Base-by-base conservation (phyloP, 208 protist species). In the Zelonia costaricensis region DNA sequence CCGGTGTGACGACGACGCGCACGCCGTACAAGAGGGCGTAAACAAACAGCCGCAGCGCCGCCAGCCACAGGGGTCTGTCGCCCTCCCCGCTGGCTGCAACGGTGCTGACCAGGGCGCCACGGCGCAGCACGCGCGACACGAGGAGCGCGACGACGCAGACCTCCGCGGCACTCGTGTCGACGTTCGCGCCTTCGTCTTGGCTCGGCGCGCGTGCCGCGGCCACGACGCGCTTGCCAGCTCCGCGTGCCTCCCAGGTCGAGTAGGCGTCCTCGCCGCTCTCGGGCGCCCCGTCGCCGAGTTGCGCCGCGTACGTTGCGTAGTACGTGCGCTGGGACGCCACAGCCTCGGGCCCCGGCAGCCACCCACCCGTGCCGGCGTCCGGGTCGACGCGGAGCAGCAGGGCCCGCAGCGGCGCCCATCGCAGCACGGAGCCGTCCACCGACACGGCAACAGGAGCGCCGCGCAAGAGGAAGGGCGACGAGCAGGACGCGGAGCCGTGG, bases 331-430 rank as follows among this genome's bases (percentile, higher is more conserved):
- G 65, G 38, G 57, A 69, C 28, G 59, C 52, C 48, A 48, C 12
- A 27, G 45, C 61, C 46, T 88, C 79, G 4, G 33, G 59, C 30
- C 70, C 44, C 9, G 79, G 65, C 35, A 88, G 57, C 69, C 83
- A 82, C 18, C 69, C 62, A 5, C 85, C 82, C n/a, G n/a, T n/a
- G n/a, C n/a, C n/a, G n/a, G n/a, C n/a, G 27, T 73, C 64, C 13
- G 69, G 51, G 28, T 92, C 85, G 23, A 92, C 69, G 23, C 74
- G 76, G 12, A 92, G 62, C 7, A 92, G 62, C 40, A 88, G 60
- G 9, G 87, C 76, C n/a, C 69, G 38, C 44, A 69, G 47, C 40
- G 48, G n/a, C 12, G 20, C 16, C 12, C 56, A 55, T 1, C 39
- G 36, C n/a, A 62, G 31, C 28, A 33, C 53, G n/a, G 1, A 20